Conservation (phyloP, 768 basidiomycete genomes). For the Infundibulicybe gibba region DNA sequence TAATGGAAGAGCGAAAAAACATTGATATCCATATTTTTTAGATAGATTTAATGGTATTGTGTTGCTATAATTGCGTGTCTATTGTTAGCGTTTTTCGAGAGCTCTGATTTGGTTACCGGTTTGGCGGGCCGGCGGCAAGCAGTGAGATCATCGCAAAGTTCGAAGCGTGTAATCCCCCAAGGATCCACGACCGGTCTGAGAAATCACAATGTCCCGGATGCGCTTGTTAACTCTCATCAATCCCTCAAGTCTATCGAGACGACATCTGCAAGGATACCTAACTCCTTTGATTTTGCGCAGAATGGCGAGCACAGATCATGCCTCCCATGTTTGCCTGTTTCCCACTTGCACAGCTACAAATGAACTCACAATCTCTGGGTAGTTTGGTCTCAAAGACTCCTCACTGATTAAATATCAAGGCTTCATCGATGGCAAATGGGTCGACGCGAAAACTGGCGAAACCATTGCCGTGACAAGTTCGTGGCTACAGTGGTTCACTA, state of each 20-base stretch:
- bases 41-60: neutral
- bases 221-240: conserved; percentile 16
- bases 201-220: conserved; percentile 11
- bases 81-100: neutral
- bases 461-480: conserved; percentile 75
- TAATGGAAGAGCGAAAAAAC: conserved; percentile 16
- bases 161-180: conserved; percentile 1
- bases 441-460: conserved; percentile 71
- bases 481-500: conserved; percentile 17
- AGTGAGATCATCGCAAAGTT: neutral
- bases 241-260: conserved; percentile 13
- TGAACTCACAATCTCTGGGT: neutral
- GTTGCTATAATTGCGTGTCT: neutral
- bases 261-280: conserved; percentile 21
- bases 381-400: conserved; percentile 79
- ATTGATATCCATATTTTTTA: conserved; percentile 2
- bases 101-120: too few relatives aligned
- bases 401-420: conserved; percentile 73
- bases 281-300: conserved; percentile 17
- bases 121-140: neutral
- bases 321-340: conserved; percentile 3
- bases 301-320: conserved; percentile 59
- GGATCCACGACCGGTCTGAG: conserved; percentile 4
- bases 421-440: conserved; percentile 83
- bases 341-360: neutral